Base-by-base conservation (phyloP, 2,329 filamentous ascomycete genomes). In the Exophiala sideris region DNA sequence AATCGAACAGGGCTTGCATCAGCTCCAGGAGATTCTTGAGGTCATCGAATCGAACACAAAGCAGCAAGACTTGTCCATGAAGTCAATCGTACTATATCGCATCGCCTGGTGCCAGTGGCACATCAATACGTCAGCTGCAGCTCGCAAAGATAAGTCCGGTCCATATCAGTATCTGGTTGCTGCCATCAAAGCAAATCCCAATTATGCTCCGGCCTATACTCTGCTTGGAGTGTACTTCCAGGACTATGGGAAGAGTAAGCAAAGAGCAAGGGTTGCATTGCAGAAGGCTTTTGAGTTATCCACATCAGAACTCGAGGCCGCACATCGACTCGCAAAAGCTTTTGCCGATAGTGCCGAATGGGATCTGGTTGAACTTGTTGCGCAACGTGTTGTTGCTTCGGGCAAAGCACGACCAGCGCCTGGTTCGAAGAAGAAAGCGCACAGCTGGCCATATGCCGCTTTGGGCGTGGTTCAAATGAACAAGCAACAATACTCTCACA, bases 201-300 rank as follows among this genome's bases (percentile, higher is more conserved):
- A 87, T 64, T 91, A 88, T 69, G 91, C 94, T 1, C 89, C 94
- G 0, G 86, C 91, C 2, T 99, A 97, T 69, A 96, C 91, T 0
- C 91, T 85, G 60, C 81, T 99, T 3, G 94, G 94, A 12, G 77
- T 92, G 6, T 99, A 88, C 73, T 99, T 96, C 67, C 84, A 86
- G 5, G 92, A 97, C 66, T 96, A 96, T 67, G 87, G 83, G 51
- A 90, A 86, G 61, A 94, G 97, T 70, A 90, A 85, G 70, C 88
- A 86, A 65, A 80, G 95, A 66, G 90, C 92, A 7, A 82, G 89
- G n/a, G 86, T 88, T 59, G 97, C 92, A 68, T 97, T 97, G 65
- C 89, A 96, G 65, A 96, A 97, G 68, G 94, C 94, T 0, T 88
- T 99, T 46, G 94, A 99, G 69, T 75, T 99, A 2, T 99, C 94